These are phyloP conservation scores for Fusarium xylarioides DNA, from an alignment of 2,329 filamentous ascomycete species.

Conservation along the genomic window DNA sequence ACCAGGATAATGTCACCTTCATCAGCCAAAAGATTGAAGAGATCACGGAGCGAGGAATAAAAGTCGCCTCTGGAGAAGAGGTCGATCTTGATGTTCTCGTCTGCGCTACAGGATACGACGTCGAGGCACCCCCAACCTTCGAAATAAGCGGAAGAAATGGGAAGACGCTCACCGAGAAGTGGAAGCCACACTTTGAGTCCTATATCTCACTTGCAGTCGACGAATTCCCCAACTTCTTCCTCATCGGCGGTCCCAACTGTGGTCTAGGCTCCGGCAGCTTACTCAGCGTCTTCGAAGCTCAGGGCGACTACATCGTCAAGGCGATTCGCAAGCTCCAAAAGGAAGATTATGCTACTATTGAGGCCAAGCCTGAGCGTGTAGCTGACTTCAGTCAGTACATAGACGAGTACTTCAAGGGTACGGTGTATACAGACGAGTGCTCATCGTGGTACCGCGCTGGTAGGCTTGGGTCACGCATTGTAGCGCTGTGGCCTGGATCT, in stretches of 20 bases:
- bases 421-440: neutral
- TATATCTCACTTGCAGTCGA: neutral
- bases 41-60: neutral
- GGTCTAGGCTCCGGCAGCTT: neutral
- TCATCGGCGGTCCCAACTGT: neutral
- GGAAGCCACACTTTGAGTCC: neutral
- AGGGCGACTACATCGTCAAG: neutral
- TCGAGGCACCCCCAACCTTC: fast-evolving
- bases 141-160: neutral
- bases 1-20: neutral
- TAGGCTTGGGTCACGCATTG: neutral
- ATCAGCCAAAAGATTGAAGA: neutral
- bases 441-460: neutral
- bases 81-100: neutral
- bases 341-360: neutral
- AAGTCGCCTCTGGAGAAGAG: neutral
- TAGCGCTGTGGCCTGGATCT: neutral
- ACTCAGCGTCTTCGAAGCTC: neutral
- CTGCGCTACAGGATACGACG: neutral
- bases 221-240: neutral
- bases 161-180: neutral
- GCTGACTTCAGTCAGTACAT: neutral
- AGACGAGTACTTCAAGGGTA: neutral
- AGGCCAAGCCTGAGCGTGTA: neutral
- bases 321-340: neutral